Evolutionary conservation across 1,139 yeast species (phyloP), one percentile per base, ranked within the genome.

Genomic region (Kazachstania sp.): DNA sequence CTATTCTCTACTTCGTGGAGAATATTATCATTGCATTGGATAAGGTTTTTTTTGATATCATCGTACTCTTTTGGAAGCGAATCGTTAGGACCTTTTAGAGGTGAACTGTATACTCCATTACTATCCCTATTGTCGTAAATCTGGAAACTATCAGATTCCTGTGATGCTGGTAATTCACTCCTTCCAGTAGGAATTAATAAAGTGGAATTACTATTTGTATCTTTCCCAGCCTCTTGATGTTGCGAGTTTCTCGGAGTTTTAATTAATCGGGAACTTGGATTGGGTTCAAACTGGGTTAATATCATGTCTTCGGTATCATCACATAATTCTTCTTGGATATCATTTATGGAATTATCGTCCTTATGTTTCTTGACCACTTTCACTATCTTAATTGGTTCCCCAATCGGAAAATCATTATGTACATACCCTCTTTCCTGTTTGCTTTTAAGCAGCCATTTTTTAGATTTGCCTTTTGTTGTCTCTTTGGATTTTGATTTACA

Each of bases 261-360:
- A 15, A 6, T n/a, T n/a, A n/a, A 20, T 19, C 18, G 28, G 5
- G 15, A 37, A 5, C 2, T 15, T n/a, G 6, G 15, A 32, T 18
- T 32, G 5, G 26, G 30, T 28, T 56, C 58, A 34, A 51, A 45
- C 34, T 60, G 62, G 1, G 64, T 58, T 35, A 58, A 30, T 7
- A 58, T 51, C 16, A 54, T 53, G 8, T 58, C 63, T 38, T 60
- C 57, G 12, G 52, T 47, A 44, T 56, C 58, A 13, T 52, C 52
- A 8, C 9, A 9, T 5, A 35, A 29, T 5, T 30, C 31, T 2
- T 13, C 39, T n/a, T 39, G 36, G 4, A 43, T 32, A 19, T 23
- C 30, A 13, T 38, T 37, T 7, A 31, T 6, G n/a, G 19, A 12
- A 29, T 30, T 37, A 13, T 15, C 26, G 8, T 32, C 19, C 7